Base-by-base conservation (phyloP, 2,329 filamentous ascomycete species). In the Rugonectria rugulosa region DNA sequence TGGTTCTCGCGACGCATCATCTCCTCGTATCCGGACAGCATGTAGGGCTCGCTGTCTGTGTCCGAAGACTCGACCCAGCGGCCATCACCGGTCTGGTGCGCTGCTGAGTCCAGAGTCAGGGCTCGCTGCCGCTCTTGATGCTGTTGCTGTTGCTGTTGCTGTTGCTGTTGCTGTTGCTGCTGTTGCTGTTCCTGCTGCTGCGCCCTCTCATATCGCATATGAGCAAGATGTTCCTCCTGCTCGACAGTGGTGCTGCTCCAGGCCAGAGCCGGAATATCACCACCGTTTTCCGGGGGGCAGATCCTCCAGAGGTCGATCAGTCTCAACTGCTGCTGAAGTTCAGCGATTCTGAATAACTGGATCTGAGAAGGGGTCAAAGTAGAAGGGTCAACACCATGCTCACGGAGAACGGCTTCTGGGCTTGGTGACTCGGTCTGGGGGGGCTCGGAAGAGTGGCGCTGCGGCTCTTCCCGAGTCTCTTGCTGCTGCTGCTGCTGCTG, bases 281-380 rank as follows among this genome's bases (percentile, higher is more conserved):
- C 78, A 55, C 73, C 77, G 59, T 82, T 84, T 36, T 79, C 82
- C 0, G 89, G 90, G 19, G 90, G 90, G 54, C 86, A 91, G 63
- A 93, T 91, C 56, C 86, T 87, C 92, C 92, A 97, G 14, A 96
- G 85, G 71, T 96, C 89, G 32, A 96, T 80, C 14, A 97, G 81
- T 19, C 91, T 85, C 53, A 87, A 76, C 67, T 88, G 86, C 72
- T 96, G 91, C 37, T 88, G 80, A 20, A 83, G 77, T 53, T 90
- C 87, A 47, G 91, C 91, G 59, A 88, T 86, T 62, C 85, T 85
- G 79, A 96, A 96, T 34, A 97, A 84, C 56, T 89, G 83, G 46
- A 93, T 75, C 72, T 97, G 92, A 4, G 88, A 88, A 5, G 86
- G 81, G 11, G 90, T 90, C 38, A 97, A 82, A 19, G 84, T 78